Evolutionary conservation across 2,329 filamentous ascomycete species (phyloP).

Genomic region (Fusarium goolgardi): DNA sequence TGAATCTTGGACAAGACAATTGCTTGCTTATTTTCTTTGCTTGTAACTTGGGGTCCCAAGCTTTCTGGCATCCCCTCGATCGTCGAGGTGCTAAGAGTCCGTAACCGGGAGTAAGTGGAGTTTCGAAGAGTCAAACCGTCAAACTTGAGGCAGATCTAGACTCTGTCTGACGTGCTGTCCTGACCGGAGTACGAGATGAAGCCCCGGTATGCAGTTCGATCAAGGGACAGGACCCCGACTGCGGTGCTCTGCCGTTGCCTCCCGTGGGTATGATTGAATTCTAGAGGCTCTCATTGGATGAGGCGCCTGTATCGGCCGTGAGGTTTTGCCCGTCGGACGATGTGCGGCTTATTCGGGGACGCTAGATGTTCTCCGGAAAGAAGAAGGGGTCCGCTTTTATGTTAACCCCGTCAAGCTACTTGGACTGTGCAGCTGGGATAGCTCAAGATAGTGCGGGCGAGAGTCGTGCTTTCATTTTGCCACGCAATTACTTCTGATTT

Average conservation of each 20-base stretch:
- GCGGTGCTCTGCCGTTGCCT: slow-evolving; percentile 22
- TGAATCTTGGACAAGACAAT: not conserved
- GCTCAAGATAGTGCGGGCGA: slow-evolving; percentile 16
- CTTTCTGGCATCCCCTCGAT: not conserved
- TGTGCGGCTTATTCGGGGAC: slow-evolving; percentile 32
- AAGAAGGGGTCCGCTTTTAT: slow-evolving; percentile 13
- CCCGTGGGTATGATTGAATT: slow-evolving; percentile 17
- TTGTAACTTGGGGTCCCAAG: not conserved
- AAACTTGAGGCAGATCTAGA: slow-evolving; percentile 19
- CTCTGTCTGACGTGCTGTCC: slow-evolving; percentile 12
- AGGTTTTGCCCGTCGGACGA: slow-evolving; percentile 17
- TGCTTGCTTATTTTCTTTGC: not conserved
- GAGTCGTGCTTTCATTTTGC: slow-evolving; percentile 17
- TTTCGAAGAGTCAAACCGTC: slow-evolving; percentile 20
- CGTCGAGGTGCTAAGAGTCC: slow-evolving; percentile 13
- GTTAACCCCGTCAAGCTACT: slow-evolving; percentile 19
- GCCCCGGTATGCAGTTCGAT: slow-evolving; percentile 24
- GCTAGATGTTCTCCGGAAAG: slow-evolving; percentile 30
- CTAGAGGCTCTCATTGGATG: slow-evolving; percentile 20
- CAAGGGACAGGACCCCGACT: slow-evolving; percentile 13
- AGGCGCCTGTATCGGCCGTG: slow-evolving; percentile 24
- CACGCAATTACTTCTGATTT: slow-evolving; percentile 12
- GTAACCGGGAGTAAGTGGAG: slow-evolving; percentile 34
- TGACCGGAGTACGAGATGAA: slow-evolving; percentile 15
- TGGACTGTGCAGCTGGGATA: slow-evolving; percentile 22